Percentiles rank a stretch among this genome's conserved stretches.
phyloP scores from a whole-genome alignment of 192 early-diverging fungal genomes.

The Geosiphon pyriformis region DNA sequence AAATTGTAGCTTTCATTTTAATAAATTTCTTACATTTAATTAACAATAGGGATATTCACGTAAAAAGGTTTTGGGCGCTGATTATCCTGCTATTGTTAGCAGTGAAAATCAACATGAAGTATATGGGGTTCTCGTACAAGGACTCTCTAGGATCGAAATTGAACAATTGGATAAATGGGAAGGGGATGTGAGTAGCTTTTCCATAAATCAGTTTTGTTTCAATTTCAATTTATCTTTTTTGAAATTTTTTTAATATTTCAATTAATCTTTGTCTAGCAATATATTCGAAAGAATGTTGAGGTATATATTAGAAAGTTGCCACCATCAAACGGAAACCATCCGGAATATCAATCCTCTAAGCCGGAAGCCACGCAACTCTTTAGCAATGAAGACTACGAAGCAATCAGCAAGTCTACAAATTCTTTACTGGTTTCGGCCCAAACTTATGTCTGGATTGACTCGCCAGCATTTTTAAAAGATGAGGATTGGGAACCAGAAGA shows the following conservation, averaged over 20 bases:
- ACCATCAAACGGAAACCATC: not conserved
- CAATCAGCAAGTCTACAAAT: not conserved
- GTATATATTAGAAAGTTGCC: not conserved
- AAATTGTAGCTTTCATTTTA: too few relatives aligned
- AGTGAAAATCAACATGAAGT: not conserved
- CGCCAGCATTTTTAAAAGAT: not conserved
- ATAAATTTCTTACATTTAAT: too few relatives aligned
- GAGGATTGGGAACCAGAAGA: constrained; percentile 8
- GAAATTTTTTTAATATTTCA: too few relatives aligned
- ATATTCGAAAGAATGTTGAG: not conserved
- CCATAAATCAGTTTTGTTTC: too few relatives aligned
- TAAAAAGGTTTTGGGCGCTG: not conserved
- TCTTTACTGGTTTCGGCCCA: not conserved
- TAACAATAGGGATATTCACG: constrained; percentile 6
- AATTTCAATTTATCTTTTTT: too few relatives aligned
- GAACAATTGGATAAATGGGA: not conserved
- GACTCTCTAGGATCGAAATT: not conserved
- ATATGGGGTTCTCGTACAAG: not conserved
- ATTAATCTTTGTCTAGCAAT: not conserved
- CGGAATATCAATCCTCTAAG: not conserved
- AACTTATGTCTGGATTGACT: constrained; percentile 5
- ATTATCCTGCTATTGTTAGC: constrained; percentile 4
- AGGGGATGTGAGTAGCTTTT: not conserved
- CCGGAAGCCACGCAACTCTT: not conserved
- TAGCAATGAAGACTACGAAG: not conserved